phyloP scores from a whole-genome alignment of 306 rosid species.

The Vigna angularis region DNA sequence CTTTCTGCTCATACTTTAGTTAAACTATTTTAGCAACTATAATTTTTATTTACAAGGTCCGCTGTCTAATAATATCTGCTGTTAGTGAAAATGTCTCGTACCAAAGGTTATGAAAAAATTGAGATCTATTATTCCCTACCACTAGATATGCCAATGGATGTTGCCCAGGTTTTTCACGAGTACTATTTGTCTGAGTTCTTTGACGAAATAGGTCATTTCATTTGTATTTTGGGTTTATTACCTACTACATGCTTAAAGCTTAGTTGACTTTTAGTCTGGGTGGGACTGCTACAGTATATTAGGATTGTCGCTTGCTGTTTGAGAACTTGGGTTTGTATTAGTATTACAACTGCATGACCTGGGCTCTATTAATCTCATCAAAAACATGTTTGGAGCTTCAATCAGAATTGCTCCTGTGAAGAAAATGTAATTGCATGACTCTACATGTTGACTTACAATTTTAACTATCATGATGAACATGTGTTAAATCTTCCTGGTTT shows the following conservation, averaged over 20 bases:
- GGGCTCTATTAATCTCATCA: background rate
- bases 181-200: background rate
- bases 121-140: background rate
- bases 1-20: conserved; percentile 26
- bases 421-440: too few relatives aligned
- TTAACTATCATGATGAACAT: background rate
- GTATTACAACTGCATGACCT: background rate
- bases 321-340: background rate
- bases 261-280: background rate
- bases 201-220: background rate
- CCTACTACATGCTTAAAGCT: background rate
- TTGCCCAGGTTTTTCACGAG: background rate
- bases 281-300: background rate
- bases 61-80: conserved; percentile 6
- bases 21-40: background rate
- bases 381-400: background rate
- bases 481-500: background rate
- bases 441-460: background rate
- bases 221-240: background rate
- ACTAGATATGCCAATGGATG: background rate
- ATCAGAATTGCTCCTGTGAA: too few relatives aligned
- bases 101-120: background rate
- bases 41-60: background rate
- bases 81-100: background rate
- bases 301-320: background rate